These are phyloP conservation scores for Microbotryum intermedium DNA, from an alignment of 1,284 basidiomycete genomes.

Conservation along the genomic window DNA sequence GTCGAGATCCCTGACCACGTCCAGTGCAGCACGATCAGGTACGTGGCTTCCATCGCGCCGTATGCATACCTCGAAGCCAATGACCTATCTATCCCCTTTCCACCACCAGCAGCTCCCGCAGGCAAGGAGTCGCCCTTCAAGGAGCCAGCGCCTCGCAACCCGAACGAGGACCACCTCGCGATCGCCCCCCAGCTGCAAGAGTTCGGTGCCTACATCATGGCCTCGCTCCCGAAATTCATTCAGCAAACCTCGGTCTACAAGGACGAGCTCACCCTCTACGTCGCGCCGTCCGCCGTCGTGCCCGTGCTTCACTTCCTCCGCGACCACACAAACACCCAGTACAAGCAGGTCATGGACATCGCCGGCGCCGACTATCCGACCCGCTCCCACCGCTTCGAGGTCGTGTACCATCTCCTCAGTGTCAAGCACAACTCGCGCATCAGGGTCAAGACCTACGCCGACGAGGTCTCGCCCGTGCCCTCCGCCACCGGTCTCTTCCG, in stretches of 20 bases:
- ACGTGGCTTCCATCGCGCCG: background rate
- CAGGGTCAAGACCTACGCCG: slow-evolving; percentile 95
- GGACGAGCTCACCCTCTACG: slow-evolving; percentile 89
- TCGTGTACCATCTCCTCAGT: slow-evolving; percentile 91
- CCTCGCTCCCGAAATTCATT: slow-evolving; percentile 86
- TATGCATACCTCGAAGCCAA: too few relatives aligned
- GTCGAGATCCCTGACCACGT: background rate
- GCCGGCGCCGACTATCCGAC: slow-evolving; percentile 94
- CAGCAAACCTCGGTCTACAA: slow-evolving; percentile 97
- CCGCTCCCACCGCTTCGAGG: slow-evolving; percentile 86
- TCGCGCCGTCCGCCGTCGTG: slow-evolving; percentile 70
- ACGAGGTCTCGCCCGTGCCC: slow-evolving; percentile 89
- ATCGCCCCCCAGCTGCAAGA: slow-evolving; percentile 69
- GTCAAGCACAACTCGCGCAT: slow-evolving; percentile 64
- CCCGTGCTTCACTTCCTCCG: slow-evolving; percentile 87
- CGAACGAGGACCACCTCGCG: slow-evolving; percentile 58
- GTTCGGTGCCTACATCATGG: slow-evolving; percentile 76
- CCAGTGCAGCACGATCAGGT: background rate
- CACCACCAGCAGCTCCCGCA: slow-evolving; percentile 9
- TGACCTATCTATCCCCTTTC: background rate
- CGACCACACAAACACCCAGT: slow-evolving; percentile 94
- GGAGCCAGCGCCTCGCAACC: slow-evolving; percentile 79
- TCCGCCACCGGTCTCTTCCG: slow-evolving; percentile 70
- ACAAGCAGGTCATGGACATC: slow-evolving; percentile 87
- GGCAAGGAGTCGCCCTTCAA: slow-evolving; percentile 56